These are phyloP conservation scores for Ophiostoma quercus DNA, from an alignment of 2,329 filamentous ascomycete genomes.

Conservation along the genomic window DNA sequence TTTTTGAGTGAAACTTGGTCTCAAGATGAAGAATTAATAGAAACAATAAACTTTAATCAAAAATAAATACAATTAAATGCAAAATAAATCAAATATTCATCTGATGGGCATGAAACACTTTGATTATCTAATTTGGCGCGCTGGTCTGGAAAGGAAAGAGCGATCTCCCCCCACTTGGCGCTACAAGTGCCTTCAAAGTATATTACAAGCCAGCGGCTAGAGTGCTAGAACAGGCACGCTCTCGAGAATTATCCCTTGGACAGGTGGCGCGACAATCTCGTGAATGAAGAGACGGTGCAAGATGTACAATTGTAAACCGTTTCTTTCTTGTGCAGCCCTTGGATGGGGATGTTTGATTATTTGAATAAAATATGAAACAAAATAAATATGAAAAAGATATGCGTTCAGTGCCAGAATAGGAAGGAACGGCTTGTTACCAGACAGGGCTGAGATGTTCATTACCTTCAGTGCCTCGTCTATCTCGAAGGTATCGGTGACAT, in stretches of 20 bases:
- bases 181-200: background rate
- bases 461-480: background rate
- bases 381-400: background rate
- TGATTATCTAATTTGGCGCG: slow-evolving; percentile 11
- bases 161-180: background rate
- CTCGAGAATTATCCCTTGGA: background rate
- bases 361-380: background rate
- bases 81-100: background rate
- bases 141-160: background rate
- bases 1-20: slow-evolving; percentile 6
- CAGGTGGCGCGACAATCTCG: background rate
- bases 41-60: too few relatives aligned
- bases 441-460: background rate
- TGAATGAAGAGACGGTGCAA: background rate
- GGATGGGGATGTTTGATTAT: background rate
- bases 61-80: background rate
- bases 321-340: background rate
- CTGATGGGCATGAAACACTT: background rate
- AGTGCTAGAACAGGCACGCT: background rate
- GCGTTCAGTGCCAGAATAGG: background rate
- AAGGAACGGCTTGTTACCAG: background rate
- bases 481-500: background rate
- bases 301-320: background rate
- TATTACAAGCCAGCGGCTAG: background rate
- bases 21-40: background rate